Conservation (phyloP, 805 yeast species). For the Saturnispora serradocipensis region DNA sequence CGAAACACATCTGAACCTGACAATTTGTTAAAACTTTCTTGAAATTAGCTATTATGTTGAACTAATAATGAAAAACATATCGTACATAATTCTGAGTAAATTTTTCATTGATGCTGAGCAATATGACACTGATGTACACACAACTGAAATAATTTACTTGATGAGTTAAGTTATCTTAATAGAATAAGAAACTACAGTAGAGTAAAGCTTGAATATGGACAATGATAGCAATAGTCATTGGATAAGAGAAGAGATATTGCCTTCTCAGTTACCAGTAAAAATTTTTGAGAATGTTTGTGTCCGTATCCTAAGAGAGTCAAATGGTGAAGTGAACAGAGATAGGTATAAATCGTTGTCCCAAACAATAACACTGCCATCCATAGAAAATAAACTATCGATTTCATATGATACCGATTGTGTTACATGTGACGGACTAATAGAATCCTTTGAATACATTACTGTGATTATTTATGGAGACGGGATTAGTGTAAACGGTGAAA, state of each 20-base stretch:
- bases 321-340: slow-evolving; percentile 5
- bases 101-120: neutral
- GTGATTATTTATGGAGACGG: slow-evolving; percentile 19
- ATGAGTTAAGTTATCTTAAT: neutral
- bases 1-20: no score
- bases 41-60: no score
- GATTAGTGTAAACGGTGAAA: slow-evolving; percentile 15
- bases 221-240: neutral
- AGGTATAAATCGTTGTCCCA: slow-evolving; percentile 11
- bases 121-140: neutral
- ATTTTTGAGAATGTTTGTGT: slow-evolving; percentile 19
- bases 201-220: neutral
- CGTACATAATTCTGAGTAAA: no score
- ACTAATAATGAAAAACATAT: no score
- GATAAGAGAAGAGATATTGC: slow-evolving; percentile 20
- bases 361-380: neutral
- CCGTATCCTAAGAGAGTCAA: slow-evolving; percentile 6
- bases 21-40: no score
- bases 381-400: neutral
- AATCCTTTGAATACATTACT: slow-evolving; percentile 15
- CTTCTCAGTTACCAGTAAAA: slow-evolving; percentile 16
- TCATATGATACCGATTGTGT: neutral
- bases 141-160: neutral
- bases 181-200: neutral
- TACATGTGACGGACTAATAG: neutral